Percentiles rank a stretch among this genome's conserved stretches.
These are phyloP conservation scores for Akanthomyces muscarius DNA, from an alignment of 2,329 filamentous ascomycete genomes.

Conservation along the genomic window DNA sequence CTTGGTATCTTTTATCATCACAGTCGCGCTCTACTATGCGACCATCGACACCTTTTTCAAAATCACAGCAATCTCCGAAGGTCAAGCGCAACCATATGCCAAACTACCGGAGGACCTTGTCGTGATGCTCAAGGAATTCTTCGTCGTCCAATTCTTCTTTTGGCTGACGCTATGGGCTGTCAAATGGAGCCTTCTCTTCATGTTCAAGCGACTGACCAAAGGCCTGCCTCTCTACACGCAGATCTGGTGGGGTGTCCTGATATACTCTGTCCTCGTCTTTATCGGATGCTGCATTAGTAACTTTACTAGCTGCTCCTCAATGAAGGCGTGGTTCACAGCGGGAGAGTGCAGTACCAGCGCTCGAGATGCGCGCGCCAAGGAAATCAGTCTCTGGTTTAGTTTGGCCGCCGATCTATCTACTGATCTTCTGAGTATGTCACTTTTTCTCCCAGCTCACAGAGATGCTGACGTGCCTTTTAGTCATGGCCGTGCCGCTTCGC, in stretches of 20 bases:
- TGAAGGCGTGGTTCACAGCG: constrained; percentile 23
- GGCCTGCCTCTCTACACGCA: constrained; percentile 20
- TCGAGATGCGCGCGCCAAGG: constrained; percentile 20
- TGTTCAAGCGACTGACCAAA: constrained; percentile 22
- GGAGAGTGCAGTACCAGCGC: constrained; percentile 18
- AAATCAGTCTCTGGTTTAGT: constrained; percentile 23
- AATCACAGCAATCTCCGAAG: constrained; percentile 14
- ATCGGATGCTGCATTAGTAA: constrained; percentile 23
- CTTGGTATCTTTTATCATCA: constrained; percentile 20
- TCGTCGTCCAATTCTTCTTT: constrained; percentile 24
- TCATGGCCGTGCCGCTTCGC: constrained; percentile 22
- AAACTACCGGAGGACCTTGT: constrained; percentile 12
- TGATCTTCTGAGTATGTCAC: constrained; percentile 21
- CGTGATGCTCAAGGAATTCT: constrained; percentile 22
- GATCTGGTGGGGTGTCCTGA: constrained; percentile 21
- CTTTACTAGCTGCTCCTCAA: constrained; percentile 22
- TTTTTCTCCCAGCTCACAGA: background rate
- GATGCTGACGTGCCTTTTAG: constrained; percentile 14
- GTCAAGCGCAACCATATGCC: constrained; percentile 16
- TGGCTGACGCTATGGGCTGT: constrained; percentile 23
- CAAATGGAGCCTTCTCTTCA: constrained; percentile 23
- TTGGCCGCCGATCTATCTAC: constrained; percentile 21
- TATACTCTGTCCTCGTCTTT: constrained; percentile 22
- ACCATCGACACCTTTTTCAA: constrained; percentile 22
- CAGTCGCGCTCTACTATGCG: constrained; percentile 20